Base-by-base conservation (phyloP, 768 basidiomycete species). In the Kwoniella europaea region DNA sequence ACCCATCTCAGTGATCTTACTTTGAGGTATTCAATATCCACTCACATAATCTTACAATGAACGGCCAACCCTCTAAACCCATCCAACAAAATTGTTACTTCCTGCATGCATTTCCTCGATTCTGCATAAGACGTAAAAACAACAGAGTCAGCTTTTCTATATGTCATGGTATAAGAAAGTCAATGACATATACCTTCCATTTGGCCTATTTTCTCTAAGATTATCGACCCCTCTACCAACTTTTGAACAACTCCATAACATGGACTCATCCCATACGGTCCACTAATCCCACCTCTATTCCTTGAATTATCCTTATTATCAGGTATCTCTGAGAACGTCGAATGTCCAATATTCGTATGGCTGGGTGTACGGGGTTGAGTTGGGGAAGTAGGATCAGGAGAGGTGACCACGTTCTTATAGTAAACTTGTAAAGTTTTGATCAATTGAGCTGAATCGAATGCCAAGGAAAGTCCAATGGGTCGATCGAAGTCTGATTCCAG, bases 201-300 rank as follows among this genome's bases (percentile, higher is more conserved):
- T 42, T 53, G 64, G 7, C 72, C 74, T 18, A 64, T 13, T n/a
- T 58, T 62, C 9, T 65, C 55, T 0, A 70, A 29, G n/a, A 68
- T 24, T 20, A 24, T 60, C n/a, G 61, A 73, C 27, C 72, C 72
- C 10, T 56, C 42, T 18, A 64, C 42, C 63, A 76, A 64, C 22
- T 52, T 50, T 10, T 74, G 66, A 18, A 72, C 72, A 15, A 68
- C 60, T 65, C 65, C 66, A 27, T 56, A 71, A 67, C 72, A 71
- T 9, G 53, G 58, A 18, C 44, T 69, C 5, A 73, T 52, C 24
- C 64, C 18, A 64, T 76, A 76, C 18, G 72, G 69, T 10, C 72
- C 75, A 7, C 65, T 71, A 9, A 73, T 54, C 20, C 75, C 75
- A 27, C 65, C 42, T 22, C 29, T 53, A 15, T 35, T 43, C 43